These are phyloP conservation scores for Alternaria ventricosa DNA, from an alignment of 2,329 filamentous ascomycete species.

Conservation along the genomic window DNA sequence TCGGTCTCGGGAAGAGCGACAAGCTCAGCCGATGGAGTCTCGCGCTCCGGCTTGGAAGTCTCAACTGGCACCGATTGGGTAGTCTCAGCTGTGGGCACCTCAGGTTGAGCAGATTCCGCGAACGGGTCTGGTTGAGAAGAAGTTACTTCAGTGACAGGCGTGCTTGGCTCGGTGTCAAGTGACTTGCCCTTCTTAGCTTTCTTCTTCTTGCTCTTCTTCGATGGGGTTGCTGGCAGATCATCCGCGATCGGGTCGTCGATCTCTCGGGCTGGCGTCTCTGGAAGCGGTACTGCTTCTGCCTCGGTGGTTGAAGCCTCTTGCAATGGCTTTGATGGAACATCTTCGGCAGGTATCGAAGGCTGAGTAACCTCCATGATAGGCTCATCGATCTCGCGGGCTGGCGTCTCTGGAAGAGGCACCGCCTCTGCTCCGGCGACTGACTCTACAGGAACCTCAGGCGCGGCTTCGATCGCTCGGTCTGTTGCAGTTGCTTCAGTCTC, in stretches of 20 bases:
- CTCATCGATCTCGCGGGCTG: neutral
- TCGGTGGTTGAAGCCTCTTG: neutral
- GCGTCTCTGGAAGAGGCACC: neutral
- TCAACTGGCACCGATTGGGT: neutral
- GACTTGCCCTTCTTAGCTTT: constrained; percentile 22
- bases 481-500: neutral
- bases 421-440: neutral
- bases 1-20: neutral
- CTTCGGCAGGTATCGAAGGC: neutral
- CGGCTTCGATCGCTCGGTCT: neutral
- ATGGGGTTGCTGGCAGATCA: constrained; percentile 25
- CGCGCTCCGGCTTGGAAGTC: neutral
- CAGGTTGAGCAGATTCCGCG: neutral
- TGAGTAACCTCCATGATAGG: neutral
- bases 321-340: neutral
- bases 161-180: constrained; percentile 15
- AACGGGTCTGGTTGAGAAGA: neutral
- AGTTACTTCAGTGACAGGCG: constrained; percentile 9
- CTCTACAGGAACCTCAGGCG: neutral
- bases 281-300: neutral
- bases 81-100: neutral
- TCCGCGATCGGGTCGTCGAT: neutral
- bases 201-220: constrained; percentile 55
- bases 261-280: neutral
- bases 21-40: neutral